Base-by-base conservation (phyloP, 306 rosid species). In the Prunus mume region DNA sequence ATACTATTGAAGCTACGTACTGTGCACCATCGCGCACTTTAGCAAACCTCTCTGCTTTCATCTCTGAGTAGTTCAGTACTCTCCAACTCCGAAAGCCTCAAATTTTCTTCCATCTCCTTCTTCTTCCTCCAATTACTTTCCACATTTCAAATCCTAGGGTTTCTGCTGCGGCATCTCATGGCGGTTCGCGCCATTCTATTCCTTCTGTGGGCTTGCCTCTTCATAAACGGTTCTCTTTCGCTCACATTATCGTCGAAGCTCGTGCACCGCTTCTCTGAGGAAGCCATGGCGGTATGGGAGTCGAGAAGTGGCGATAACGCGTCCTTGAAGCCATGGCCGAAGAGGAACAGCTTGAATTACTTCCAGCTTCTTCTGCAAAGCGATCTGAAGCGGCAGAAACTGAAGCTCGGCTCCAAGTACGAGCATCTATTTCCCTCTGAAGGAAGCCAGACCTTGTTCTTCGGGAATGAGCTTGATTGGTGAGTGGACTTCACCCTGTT, bases 381-480 rank as follows among this genome's bases (percentile, higher is more conserved):
- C 47, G 96, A 91, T 65, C 69, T 80, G 69, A 78, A 81, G 54
- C 69, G 86, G 69, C 90, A 81, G 27, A 82, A 73, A 56, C 72
- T 87, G 82, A 83, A 81, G 68, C 85, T 82, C 63, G 88, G 78
- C n/a, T 62, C 86, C 27, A 83, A 83, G 24, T 78, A 73, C 78
- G 80, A 88, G 79, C 68, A 85, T 6, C 82, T 88, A 51, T 87
- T 87, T 10, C 96, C 96, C 3, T 87, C 96, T 32, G 83, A 76
- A 24, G 93, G 93, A 22, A 84, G 84, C 73, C 68, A 88, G 76
- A 83, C 91, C 71, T 52, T 84, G 84, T 85, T 81, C 73, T 75
- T 87, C 14, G 96, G 96, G 8, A 88, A 91, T 52, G 90, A 91
- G 66, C 85, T 91, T 58, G 90, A 78, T 61, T 91, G 96, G 93